Evolutionary conservation across 108 stramenopile species (phyloP).

Genomic region (Nitzschia sp.): DNA sequence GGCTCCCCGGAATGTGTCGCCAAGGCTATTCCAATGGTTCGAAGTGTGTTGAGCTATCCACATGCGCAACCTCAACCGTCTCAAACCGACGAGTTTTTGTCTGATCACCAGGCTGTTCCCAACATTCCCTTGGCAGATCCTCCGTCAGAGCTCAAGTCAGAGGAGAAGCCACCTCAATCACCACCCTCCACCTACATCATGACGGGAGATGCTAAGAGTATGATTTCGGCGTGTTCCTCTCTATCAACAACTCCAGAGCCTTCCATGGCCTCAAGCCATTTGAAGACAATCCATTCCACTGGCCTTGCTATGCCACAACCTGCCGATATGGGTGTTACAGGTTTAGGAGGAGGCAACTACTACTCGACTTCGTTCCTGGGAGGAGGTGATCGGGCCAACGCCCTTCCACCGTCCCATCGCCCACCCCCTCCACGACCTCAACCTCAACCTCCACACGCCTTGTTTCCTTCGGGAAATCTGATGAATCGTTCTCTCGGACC

Average conservation of each 20-base stretch:
- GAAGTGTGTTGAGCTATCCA: constrained; percentile 81
- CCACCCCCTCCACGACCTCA: not conserved
- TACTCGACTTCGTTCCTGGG: not conserved
- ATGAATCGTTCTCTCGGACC: constrained; percentile 1
- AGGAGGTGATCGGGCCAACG: not conserved
- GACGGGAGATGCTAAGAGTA: constrained; percentile 43
- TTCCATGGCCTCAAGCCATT: constrained; percentile 37
- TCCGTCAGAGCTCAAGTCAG: constrained; percentile 1
- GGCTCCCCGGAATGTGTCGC: constrained; percentile 60
- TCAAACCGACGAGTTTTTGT: constrained; percentile 2
- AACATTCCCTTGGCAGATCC: not conserved
- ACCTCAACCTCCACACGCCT: not conserved
- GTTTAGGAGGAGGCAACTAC: constrained; percentile 6
- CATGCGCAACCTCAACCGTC: constrained; percentile 52
- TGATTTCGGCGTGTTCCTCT: constrained; percentile 54
- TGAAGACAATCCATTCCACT: constrained; percentile 7
- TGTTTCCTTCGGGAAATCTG: constrained; percentile 11
- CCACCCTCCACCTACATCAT: constrained; percentile 41
- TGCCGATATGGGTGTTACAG: not conserved
- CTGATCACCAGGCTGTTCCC: not conserved
- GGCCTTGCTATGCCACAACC: constrained; percentile 25
- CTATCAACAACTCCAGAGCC: constrained; percentile 64
- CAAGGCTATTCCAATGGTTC: constrained; percentile 72
- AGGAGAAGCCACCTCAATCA: constrained; percentile 21
- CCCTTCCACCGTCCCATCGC: constrained; percentile 1